Percentiles rank a stretch among this genome's conserved stretches.
phyloP scores from a whole-genome alignment of 31 red algal genomes.

The Endocladia muricata region DNA sequence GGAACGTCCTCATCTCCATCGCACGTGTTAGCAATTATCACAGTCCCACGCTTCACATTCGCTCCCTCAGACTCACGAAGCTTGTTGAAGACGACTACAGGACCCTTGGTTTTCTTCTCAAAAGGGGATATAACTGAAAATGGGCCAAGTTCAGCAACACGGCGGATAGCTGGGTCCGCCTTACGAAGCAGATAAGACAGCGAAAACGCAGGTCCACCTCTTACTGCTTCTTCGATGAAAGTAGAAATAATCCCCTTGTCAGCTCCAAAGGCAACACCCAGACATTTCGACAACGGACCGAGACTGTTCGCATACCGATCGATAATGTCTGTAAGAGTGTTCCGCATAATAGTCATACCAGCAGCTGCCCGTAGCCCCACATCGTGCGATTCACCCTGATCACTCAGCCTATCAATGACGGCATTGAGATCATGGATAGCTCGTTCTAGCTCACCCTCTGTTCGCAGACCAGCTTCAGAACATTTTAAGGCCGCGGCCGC shows the following conservation, averaged over 20 bases:
- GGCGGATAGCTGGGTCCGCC: conserved; percentile 71
- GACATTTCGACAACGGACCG: conserved; percentile 54
- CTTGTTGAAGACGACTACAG: conserved; percentile 61
- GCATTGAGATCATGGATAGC: conserved; percentile 67
- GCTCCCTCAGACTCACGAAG: conserved; percentile 62
- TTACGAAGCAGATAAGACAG: conserved; percentile 66
- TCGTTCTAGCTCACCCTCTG: conserved; percentile 62
- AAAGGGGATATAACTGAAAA: conserved; percentile 75
- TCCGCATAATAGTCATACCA: conserved; percentile 69
- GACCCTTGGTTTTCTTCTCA: conserved; percentile 64
- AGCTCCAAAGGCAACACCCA: conserved; percentile 66
- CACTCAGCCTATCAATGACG: conserved; percentile 60
- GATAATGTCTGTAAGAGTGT: conserved; percentile 77
- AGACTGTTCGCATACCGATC: conserved; percentile 65
- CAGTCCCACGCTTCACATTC: conserved; percentile 64
- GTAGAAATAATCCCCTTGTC: conserved; percentile 63
- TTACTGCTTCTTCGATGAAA: conserved; percentile 89
- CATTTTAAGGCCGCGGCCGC: conserved; percentile 61
- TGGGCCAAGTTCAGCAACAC: conserved; percentile 72
- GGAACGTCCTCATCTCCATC: conserved; percentile 95
- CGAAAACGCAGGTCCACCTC: conserved; percentile 78
- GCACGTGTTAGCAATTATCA: conserved; percentile 72
- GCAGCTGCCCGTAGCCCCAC: conserved; percentile 83
- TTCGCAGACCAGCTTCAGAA: conserved; percentile 63
- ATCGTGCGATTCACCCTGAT: conserved; percentile 88